Evolutionary conservation across 805 yeast genomes (phyloP).

Genomic region (Priceomyces haplophilus): DNA sequence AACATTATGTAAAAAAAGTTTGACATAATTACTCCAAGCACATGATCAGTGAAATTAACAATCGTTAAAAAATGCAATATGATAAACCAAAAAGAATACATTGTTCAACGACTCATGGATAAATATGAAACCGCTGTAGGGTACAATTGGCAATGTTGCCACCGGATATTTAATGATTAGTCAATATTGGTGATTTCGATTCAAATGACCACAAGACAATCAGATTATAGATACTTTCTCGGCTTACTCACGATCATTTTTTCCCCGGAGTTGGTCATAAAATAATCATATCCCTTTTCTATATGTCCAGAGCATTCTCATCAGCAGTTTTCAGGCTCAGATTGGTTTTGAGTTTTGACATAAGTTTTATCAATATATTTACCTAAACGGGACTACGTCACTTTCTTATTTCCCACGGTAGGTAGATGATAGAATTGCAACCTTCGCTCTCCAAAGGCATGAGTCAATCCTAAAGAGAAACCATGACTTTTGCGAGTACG

Average conservation of each 20-base stretch:
- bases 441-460: slow-evolving; percentile 38
- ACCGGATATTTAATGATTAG: no score
- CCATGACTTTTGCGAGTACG: slow-evolving; percentile 34
- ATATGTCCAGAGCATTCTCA: slow-evolving; percentile 54
- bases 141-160: slow-evolving; percentile 46
- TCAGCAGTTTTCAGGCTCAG: slow-evolving; percentile 54
- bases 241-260: no score
- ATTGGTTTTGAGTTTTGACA: slow-evolving; percentile 45
- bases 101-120: slow-evolving; percentile 56
- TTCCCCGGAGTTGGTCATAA: slow-evolving; percentile 39
- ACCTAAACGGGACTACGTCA: slow-evolving; percentile 48
- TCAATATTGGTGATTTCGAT: slow-evolving; percentile 13
- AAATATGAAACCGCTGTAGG: slow-evolving; percentile 38
- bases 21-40: no score
- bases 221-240: slow-evolving; percentile 18
- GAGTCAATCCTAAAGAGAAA: slow-evolving; percentile 38
- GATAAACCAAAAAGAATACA: slow-evolving; percentile 47
- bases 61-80: slow-evolving; percentile 14
- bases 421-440: slow-evolving; percentile 49
- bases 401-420: slow-evolving; percentile 45
- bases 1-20: no score
- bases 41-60: no score
- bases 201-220: slow-evolving; percentile 2
- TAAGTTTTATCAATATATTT: slow-evolving; percentile 26
- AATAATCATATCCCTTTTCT: slow-evolving; percentile 45